Conservation (phyloP, 139 green algal species). For the Closterium sp. region DNA sequence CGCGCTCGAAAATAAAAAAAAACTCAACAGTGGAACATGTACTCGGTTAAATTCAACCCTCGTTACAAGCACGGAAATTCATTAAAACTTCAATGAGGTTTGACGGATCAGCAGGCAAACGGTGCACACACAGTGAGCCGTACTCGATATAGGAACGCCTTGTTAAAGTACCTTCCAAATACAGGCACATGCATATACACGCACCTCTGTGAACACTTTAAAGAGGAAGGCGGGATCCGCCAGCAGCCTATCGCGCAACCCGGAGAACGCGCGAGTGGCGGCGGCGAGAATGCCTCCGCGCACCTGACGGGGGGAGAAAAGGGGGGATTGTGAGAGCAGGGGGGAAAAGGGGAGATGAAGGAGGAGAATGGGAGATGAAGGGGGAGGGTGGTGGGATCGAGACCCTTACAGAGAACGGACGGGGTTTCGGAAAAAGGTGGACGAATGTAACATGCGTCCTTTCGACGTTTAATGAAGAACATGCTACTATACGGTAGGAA, state of each 20-base stretch:
- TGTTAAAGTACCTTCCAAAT: neutral
- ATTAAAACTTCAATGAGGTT: neutral
- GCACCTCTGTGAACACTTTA: neutral
- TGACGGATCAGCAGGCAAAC: neutral
- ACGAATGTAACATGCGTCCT: no score
- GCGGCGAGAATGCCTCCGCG: conserved; percentile 2
- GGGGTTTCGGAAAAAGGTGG: no score
- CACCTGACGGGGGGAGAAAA: neutral
- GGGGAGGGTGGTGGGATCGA: no score
- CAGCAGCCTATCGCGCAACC: neutral
- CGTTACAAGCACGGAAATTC: neutral
- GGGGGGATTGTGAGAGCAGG: neutral
- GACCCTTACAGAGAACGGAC: no score
- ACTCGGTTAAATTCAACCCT: no score
- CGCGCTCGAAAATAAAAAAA: no score
- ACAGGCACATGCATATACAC: neutral
- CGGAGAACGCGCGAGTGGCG: neutral
- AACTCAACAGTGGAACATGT: no score
- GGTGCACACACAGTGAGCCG: neutral
- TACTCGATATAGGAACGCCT: neutral
- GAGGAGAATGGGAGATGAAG: neutral
- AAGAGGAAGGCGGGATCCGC: neutral
- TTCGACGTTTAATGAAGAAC: no score
- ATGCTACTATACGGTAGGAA: no score
- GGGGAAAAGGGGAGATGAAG: neutral